Base-by-base conservation (phyloP, 768 basidiomycete genomes). In the Xerocomellus chrysenteron region DNA sequence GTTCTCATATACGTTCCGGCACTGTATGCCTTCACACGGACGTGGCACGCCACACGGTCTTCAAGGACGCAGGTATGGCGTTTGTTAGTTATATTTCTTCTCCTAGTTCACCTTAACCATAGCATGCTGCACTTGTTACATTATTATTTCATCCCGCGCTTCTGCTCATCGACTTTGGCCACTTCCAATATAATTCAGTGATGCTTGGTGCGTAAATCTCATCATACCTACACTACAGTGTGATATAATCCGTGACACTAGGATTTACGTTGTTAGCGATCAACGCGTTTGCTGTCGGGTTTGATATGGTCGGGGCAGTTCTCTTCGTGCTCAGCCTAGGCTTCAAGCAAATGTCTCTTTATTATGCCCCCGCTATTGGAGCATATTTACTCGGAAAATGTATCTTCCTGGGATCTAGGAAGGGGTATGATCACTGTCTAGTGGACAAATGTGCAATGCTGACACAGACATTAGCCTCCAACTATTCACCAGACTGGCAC, bases 281-380 rank as follows among this genome's bases (percentile, higher is more conserved):
- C 37, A 82, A 86, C 60, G 83, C 82, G 61, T 90, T 96, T 43
- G 83, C 86, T 2, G 69, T 66, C 3, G 88, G 83, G 3, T 77
- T 80, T 19, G 95, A 98, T 67, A 70, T 89, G 3, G 59, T 86
- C 1, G 96, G 90, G 6, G 90, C 92, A 5, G 67, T 91, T 16
- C 83, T 77, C 55, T 96, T 98, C 62, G 88, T 92, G 6, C 75
- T 86, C n/a, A 89, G 90, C 60, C 80, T 98, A 19, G 82, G 88
- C 4, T 95, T 96, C 79, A 97, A 97, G 72, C 95, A 98, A 68
- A 97, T 98, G 94, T 88, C 92, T 3, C 75, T 97, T 28, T 96
- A 97, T 68, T 98, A 94, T 68, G 88, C 92, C 0, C 93, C 94
- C 2, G 94, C 89, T 0, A 82, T 98, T n/a, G 94, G 93, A 37